These are phyloP conservation scores for Xylaria palmicola DNA, from an alignment of 495 filamentous ascomycete species.

Conservation along the genomic window DNA sequence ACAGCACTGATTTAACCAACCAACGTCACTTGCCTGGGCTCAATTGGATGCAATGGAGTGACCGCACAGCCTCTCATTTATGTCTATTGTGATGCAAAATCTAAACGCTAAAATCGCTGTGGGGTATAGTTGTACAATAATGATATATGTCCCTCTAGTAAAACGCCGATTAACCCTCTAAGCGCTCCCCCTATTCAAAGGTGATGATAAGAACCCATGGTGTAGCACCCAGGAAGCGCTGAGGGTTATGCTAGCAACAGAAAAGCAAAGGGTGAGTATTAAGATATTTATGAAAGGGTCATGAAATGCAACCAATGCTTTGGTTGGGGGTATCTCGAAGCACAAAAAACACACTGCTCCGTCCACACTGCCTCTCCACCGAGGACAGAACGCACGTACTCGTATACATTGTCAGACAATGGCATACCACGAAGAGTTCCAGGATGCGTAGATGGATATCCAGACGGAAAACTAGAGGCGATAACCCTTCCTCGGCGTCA, in stretches of 20 bases:
- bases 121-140: background rate
- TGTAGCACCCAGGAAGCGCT: background rate
- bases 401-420: slow-evolving; percentile 12
- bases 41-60: background rate
- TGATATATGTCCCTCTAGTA: background rate
- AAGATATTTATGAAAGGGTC: slow-evolving; percentile 12
- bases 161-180: slow-evolving; percentile 11
- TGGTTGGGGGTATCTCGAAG: slow-evolving; percentile 27
- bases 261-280: background rate
- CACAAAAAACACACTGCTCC: slow-evolving; percentile 18
- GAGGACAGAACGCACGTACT: slow-evolving; percentile 16
- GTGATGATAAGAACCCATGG: background rate
- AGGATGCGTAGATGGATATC: background rate
- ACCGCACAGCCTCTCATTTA: background rate
- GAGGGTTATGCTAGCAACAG: background rate
- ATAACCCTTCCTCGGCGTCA: background rate
- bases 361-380: slow-evolving; percentile 16
- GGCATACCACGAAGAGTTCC: background rate
- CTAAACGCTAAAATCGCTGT: background rate
- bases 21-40: background rate
- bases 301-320: slow-evolving; percentile 22
- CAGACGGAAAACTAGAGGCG: background rate
- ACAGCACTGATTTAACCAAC: background rate
- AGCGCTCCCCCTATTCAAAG: background rate
- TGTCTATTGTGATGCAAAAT: slow-evolving; percentile 11